Conservation (phyloP, 2,329 filamentous ascomycete species). For the Cercospora sp. region DNA sequence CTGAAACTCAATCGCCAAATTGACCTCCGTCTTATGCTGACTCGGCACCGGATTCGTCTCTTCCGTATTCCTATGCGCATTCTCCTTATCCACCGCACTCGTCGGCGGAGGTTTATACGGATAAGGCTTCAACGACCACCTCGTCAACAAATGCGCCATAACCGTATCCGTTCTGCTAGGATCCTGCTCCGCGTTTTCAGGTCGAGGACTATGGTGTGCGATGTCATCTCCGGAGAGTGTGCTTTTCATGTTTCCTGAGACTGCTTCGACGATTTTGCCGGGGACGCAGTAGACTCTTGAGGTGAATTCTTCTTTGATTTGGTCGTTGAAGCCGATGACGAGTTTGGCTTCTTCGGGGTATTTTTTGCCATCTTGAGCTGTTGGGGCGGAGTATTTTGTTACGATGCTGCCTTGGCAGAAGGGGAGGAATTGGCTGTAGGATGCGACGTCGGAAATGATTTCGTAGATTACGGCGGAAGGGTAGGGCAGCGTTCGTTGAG, state of each 20-base stretch:
- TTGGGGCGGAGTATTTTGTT: constrained; percentile 66
- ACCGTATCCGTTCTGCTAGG: constrained; percentile 43
- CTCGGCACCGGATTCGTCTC: constrained; percentile 43
- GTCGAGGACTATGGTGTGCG: constrained; percentile 44
- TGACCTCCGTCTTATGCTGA: constrained; percentile 66
- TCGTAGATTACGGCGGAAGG: constrained; percentile 69
- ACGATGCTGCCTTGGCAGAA: constrained; percentile 80
- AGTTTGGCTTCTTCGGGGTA: constrained; percentile 77
- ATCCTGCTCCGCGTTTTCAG: constrained; percentile 41
- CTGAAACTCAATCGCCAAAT: constrained; percentile 73
- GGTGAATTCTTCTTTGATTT: constrained; percentile 79
- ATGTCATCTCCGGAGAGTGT: constrained; percentile 46
- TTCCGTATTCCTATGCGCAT: constrained; percentile 39
- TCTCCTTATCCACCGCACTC: constrained; percentile 37
- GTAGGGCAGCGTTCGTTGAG: constrained; percentile 76
- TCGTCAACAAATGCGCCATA: constrained; percentile 68
- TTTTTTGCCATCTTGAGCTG: constrained; percentile 44
- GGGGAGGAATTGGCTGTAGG: constrained; percentile 84
- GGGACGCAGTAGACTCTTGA: constrained; percentile 77
- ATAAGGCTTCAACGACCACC: constrained; percentile 62
- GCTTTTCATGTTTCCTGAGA: constrained; percentile 60
- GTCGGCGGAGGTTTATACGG: constrained; percentile 49
- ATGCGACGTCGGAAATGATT: constrained; percentile 83
- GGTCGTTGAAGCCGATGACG: constrained; percentile 79
- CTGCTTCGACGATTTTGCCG: constrained; percentile 70